Evolutionary conservation across 257 asterid genomes (phyloP).

Genomic region (Primulina huaijiensis): DNA sequence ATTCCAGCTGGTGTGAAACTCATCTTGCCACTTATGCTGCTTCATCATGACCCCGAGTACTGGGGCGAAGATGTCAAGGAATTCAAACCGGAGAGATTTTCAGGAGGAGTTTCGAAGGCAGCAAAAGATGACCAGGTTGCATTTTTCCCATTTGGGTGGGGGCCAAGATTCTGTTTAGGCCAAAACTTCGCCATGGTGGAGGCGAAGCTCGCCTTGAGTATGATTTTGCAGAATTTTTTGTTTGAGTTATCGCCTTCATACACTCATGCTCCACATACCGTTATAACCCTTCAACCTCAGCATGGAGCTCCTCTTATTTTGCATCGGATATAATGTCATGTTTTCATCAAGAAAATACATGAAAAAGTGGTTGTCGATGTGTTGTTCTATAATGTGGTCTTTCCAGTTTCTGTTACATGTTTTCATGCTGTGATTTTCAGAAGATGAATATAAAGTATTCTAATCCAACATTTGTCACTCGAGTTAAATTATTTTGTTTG

Average conservation of each 20-base stretch:
- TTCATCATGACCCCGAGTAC: constrained; percentile 17
- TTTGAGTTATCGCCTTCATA: too few species aligned
- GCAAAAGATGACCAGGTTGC: constrained; percentile 11
- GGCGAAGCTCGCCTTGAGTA: neutral
- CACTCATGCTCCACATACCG: neutral
- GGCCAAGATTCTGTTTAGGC: neutral
- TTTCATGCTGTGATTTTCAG: too few species aligned
- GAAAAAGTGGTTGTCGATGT: too few species aligned
- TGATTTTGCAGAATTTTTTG: neutral
- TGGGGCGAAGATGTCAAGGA: constrained; percentile 26
- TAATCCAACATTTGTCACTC: too few species aligned
- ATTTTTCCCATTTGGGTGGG: constrained; percentile 24
- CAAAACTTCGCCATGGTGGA: neutral
- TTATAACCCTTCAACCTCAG: neutral
- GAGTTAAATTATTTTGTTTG: too few species aligned
- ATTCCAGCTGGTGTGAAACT: constrained; percentile 18
- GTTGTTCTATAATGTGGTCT: too few species aligned
- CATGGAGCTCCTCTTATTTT: neutral
- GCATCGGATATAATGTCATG: neutral
- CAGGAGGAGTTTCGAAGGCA: constrained; percentile 20
- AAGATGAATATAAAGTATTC: too few species aligned
- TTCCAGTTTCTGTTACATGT: too few species aligned
- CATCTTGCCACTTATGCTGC: constrained; percentile 5
- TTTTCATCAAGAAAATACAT: too few species aligned
- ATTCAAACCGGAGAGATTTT: constrained; percentile 26